Percentiles rank a stretch among this genome's conserved stretches.
phyloP scores from a whole-genome alignment of 106 monocot genomes.

The Ottelia alismoides region DNA sequence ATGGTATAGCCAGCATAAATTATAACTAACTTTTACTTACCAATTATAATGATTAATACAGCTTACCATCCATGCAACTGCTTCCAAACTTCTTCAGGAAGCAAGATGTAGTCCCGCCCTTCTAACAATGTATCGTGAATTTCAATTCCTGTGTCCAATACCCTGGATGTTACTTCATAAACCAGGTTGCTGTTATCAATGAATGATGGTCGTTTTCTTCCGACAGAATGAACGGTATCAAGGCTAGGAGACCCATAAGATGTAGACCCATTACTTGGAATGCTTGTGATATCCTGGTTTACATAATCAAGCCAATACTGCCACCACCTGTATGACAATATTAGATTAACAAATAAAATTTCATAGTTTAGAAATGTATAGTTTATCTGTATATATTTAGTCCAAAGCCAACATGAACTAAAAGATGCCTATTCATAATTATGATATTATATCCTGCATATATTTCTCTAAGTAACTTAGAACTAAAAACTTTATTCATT shows the following conservation, averaged over 20 bases:
- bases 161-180: conserved; percentile 54
- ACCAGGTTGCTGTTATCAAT: conserved; percentile 93
- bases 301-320: conserved; percentile 96
- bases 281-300: conserved; percentile 44
- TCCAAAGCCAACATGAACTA: too few species aligned
- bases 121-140: conserved; percentile 88
- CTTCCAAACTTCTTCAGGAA: conserved; percentile 94
- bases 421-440: too few species aligned
- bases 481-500: too few species aligned
- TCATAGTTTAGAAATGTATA: not conserved
- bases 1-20: too few species aligned
- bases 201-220: conserved; percentile 41
- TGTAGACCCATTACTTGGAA: conserved; percentile 27
- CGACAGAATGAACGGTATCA: conserved; percentile 30
- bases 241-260: conserved; percentile 36
- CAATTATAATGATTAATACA: too few species aligned
- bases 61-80: conserved; percentile 83
- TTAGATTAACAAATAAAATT: not conserved
- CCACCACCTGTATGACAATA: conserved; percentile 70
- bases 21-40: too few species aligned
- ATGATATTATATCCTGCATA: too few species aligned
- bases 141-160: conserved; percentile 82
- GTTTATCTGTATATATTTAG: not conserved
- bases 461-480: too few species aligned
- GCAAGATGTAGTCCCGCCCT: conserved; percentile 93